Conservation (phyloP, 257 asterid genomes). For the Scutellaria baicalensis region DNA sequence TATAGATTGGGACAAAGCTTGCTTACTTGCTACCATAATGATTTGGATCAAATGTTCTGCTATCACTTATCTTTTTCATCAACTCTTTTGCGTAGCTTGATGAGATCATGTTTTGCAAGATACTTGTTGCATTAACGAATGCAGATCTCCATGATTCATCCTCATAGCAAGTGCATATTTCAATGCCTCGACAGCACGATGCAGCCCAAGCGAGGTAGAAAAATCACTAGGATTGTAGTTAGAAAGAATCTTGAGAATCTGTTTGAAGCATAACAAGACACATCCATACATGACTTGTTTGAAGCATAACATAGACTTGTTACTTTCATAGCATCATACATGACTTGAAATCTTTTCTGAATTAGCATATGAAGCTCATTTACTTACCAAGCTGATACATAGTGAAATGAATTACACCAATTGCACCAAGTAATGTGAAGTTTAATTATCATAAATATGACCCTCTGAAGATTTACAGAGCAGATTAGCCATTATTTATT, state of each 20-base stretch:
- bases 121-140: constrained; percentile 11
- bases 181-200: constrained; percentile 37
- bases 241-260: too few relatives aligned
- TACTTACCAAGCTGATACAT: background rate
- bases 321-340: background rate
- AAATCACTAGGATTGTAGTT: background rate
- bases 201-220: constrained; percentile 17
- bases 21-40: constrained; percentile 49
- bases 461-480: background rate
- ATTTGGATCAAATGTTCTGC: constrained; percentile 31
- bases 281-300: constrained; percentile 37
- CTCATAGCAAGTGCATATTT: constrained; percentile 42
- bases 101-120: constrained; percentile 33
- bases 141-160: constrained; percentile 43
- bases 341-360: background rate
- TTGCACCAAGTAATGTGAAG: background rate
- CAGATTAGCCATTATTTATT: background rate
- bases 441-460: background rate
- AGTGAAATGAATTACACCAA: background rate
- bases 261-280: constrained; percentile 21
- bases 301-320: constrained; percentile 25
- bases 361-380: background rate
- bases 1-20: too few relatives aligned
- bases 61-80: constrained; percentile 33
- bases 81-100: constrained; percentile 23